Conservation (phyloP, 495 filamentous ascomycete genomes). For the Penicillium flavigenum region DNA sequence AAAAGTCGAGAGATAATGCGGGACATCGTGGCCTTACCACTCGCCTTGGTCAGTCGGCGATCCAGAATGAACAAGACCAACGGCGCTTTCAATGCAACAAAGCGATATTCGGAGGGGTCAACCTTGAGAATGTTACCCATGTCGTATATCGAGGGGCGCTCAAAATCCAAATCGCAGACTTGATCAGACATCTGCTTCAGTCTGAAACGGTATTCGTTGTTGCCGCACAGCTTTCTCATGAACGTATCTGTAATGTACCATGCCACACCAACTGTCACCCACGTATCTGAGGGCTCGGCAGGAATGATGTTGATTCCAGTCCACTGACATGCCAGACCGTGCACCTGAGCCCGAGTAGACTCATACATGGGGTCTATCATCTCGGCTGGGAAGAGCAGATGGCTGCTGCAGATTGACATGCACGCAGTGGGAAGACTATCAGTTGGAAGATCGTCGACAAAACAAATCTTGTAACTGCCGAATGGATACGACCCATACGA, state of each 20-base stretch:
- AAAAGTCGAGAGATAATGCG: constrained; percentile 83
- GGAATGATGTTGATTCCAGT: constrained; percentile 86
- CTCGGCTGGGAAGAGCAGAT: constrained; percentile 76
- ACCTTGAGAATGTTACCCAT: constrained; percentile 75
- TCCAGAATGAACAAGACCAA: constrained; percentile 93
- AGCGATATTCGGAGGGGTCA: constrained; percentile 81
- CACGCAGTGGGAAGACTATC: constrained; percentile 76
- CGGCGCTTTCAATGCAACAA: constrained; percentile 88
- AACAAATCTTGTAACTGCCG: constrained; percentile 83
- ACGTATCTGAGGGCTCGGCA: constrained; percentile 73
- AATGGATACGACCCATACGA: constrained; percentile 86
- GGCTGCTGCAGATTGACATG: constrained; percentile 82
- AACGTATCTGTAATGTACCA: constrained; percentile 93
- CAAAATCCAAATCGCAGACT: constrained; percentile 76
- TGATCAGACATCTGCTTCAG: constrained; percentile 81
- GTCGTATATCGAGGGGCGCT: constrained; percentile 76
- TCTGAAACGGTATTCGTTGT: constrained; percentile 91
- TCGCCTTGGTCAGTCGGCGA: constrained; percentile 80
- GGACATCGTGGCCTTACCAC: constrained; percentile 75
- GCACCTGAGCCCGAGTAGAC: constrained; percentile 71
- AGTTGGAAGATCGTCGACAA: constrained; percentile 79
- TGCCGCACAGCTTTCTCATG: constrained; percentile 83
- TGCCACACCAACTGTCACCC: constrained; percentile 88
- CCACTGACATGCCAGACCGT: constrained; percentile 90
- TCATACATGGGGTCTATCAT: constrained; percentile 80